Evolutionary conservation across 1,284 basidiomycete species (phyloP), one percentile per base, ranked within the genome.

Genomic region (Thelephora terrestris): DNA sequence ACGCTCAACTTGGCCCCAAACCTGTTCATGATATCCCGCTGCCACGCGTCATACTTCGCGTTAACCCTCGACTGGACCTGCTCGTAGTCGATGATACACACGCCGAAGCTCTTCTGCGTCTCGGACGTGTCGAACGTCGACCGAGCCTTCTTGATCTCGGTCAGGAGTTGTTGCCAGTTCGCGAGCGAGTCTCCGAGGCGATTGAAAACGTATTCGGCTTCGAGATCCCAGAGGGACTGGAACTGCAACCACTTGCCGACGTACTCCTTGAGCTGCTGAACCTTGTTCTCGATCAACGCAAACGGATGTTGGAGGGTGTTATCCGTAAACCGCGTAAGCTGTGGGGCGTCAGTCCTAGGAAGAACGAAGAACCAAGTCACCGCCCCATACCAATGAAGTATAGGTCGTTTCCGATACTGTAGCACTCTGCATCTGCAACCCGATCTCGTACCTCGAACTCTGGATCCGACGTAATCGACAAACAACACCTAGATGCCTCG

Each of bases 241-340:
- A 99, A 99, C 62, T 95, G 93, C 0, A 98, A 79, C 95, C 96
- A 99, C 69, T 96, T 96, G 54, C 76, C 86, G 46, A 98, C 92
- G 64, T 99, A 99, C 39, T 85, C 83, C 56, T 78, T 84, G 47
- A 99, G 77, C 53, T 90, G 81, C 51, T 84, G 81, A 7, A 96
- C 80, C 66, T 97, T 97, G 58, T 70, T 71, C 66, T 98, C 93
- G 59, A 99, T 85, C 16, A 97, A 74, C 0, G 78, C 68, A 60
- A 99, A 92, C 0, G 95, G 92, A 38, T 80, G 79, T 57, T 85
- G 77, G 5, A 99, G 77, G 0, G 83, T 84, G 43, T 79, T 73
- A 48, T 88, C 82, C 24, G 77, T 67, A 65, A 96, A 82, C 48
- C 74, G 77, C 2, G 84, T 86, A 37, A 96, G 73, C 90, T 93